These are phyloP conservation scores for Teratosphaeria destructans DNA, from an alignment of 2,329 filamentous ascomycete species.

Conservation along the genomic window DNA sequence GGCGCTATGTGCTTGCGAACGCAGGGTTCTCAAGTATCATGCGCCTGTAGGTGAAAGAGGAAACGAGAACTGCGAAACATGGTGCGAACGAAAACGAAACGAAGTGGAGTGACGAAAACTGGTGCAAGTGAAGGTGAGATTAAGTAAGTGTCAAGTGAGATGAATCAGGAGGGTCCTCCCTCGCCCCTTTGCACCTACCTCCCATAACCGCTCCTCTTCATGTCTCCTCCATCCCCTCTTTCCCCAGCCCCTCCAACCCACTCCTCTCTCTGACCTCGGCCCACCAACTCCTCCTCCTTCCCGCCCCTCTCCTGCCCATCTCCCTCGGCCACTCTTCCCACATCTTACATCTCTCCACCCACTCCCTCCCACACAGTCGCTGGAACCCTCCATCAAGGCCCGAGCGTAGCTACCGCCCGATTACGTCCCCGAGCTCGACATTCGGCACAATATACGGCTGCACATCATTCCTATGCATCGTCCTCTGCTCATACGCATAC, in stretches of 20 bases:
- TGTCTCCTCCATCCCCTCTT: conserved; percentile 2
- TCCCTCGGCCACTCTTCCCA: conserved; percentile 5
- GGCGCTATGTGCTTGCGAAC: no score
- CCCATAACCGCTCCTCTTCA: neutral
- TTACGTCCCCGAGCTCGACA: conserved; percentile 38
- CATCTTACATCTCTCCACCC: conserved; percentile 6
- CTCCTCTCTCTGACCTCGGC: conserved; percentile 1
- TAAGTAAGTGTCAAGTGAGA: no score
- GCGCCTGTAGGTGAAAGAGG: no score
- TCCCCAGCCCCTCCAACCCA: neutral
- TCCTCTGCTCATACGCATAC: conserved; percentile 59
- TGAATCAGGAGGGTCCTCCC: no score
- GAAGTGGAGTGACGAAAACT: no score
- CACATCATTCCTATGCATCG: conserved; percentile 36
- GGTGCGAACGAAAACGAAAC: no score
- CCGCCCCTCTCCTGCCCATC: conserved; percentile 4
- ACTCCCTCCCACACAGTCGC: conserved; percentile 4
- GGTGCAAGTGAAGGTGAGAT: no score
- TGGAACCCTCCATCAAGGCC: neutral
- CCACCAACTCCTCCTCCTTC: conserved; percentile 5
- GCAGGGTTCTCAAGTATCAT: no score
- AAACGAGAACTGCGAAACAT: no score
- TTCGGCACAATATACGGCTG: conserved; percentile 40
- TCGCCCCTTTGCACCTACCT: no score
- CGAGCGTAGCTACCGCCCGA: conserved; percentile 13